A percentile compares a stretch with the other conserved stretches of the same genome.
phyloP scores from a whole-genome alignment of 1,284 basidiomycete species.

The Cutaneotrichosporon dermatis region DNA sequence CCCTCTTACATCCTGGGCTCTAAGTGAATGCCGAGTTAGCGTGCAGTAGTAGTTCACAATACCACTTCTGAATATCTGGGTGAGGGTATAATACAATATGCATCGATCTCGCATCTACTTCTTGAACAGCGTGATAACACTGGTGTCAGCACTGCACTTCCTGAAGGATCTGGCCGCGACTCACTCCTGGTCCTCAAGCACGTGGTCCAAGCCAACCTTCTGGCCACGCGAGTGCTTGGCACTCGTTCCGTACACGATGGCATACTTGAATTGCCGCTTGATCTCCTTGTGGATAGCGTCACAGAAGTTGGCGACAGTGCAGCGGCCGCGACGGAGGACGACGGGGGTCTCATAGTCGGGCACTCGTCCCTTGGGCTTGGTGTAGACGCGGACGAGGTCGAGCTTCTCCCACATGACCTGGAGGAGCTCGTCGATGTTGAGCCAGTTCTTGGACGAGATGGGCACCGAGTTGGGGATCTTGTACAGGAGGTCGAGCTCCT shows the following conservation, averaged over 20 bases:
- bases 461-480: conserved; percentile 85
- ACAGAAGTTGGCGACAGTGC: conserved; percentile 76
- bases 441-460: conserved; percentile 62
- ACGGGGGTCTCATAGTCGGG: conserved; percentile 76
- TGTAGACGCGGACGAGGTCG: conserved; percentile 55
- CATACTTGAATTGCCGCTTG: conserved; percentile 50
- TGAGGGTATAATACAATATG: conserved; percentile 5
- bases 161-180: too few relatives aligned
- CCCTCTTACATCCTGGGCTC: conserved; percentile 2
- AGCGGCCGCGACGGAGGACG: conserved; percentile 60
- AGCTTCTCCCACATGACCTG: conserved; percentile 86
- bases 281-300: conserved; percentile 54
- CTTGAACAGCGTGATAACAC: conserved; percentile 18
- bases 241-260: conserved; percentile 87
- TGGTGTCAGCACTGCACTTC: conserved; percentile 1
- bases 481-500: conserved; percentile 91
- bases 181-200: conserved; percentile 78
- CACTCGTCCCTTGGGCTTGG: conserved; percentile 82
- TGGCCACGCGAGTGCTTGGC: conserved; percentile 96
- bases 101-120: conserved; percentile 8
- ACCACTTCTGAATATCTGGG: too few relatives aligned
- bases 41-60: too few relatives aligned
- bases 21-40: conserved; percentile 1
- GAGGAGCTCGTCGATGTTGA: conserved; percentile 93
- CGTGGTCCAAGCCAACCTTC: conserved; percentile 87